phyloP scores from a whole-genome alignment of 805 yeast genomes.

The Pichia nanzhaoensis region DNA sequence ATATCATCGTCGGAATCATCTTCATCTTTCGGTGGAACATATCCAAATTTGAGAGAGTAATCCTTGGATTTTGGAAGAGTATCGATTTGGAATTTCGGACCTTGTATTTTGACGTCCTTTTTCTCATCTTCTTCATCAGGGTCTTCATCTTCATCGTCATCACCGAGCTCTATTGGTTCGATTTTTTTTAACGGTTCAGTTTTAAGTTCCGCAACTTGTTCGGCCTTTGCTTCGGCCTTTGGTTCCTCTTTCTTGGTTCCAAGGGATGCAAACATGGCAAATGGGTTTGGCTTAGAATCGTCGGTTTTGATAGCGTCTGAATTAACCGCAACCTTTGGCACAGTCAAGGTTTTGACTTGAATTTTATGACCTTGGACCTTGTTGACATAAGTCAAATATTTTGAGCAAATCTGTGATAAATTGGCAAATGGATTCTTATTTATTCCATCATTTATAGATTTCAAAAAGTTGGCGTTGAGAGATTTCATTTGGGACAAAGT shows the following conservation, averaged over 20 bases:
- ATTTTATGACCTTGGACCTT: constrained; percentile 29
- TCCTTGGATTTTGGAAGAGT: constrained; percentile 42
- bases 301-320: constrained; percentile 9
- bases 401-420: constrained; percentile 47
- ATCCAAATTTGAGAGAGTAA: constrained; percentile 44
- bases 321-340: constrained; percentile 21
- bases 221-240: not conserved
- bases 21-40: constrained; percentile 27
- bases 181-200: not conserved
- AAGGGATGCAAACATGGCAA: constrained; percentile 8
- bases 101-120: constrained; percentile 52
- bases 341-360: constrained; percentile 21
- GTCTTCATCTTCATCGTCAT: constrained; percentile 13
- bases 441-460: constrained; percentile 38
- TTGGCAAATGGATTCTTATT: constrained; percentile 44
- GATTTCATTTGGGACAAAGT: constrained; percentile 52
- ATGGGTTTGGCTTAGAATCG: constrained; percentile 14
- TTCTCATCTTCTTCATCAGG: constrained; percentile 35
- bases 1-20: constrained; percentile 54
- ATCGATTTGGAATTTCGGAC: constrained; percentile 54
- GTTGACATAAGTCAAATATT: constrained; percentile 49
- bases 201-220: too few species aligned
- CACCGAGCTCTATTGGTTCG: not conserved
- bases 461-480: constrained; percentile 52
- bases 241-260: not conserved